Percentiles rank a stretch among this genome's conserved stretches.
Evolutionary conservation across 257 asterid genomes (phyloP).

Genomic region (Linaria vulgaris): DNA sequence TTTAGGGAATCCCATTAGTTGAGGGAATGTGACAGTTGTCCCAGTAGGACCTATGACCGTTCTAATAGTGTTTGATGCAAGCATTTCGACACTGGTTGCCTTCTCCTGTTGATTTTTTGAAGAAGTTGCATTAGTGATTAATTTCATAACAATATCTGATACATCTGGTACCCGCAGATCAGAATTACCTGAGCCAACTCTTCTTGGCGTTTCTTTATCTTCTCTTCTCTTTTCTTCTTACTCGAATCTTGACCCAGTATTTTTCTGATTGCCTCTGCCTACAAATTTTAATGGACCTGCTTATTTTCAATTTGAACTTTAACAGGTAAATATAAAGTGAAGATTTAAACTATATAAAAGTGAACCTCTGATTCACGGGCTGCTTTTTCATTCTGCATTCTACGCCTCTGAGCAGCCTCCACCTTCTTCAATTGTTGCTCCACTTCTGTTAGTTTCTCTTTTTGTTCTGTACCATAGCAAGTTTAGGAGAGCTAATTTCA

Average conservation of each 20-base stretch:
- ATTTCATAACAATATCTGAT: not conserved
- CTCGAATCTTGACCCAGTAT: conserved; percentile 97
- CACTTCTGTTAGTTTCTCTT: conserved; percentile 77
- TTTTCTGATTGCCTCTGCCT: conserved; percentile 89
- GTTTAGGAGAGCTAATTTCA: conserved; percentile 18
- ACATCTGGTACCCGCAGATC: not conserved
- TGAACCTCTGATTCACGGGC: conserved; percentile 61
- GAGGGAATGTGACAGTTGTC: conserved; percentile 76
- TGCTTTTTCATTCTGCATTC: conserved; percentile 70
- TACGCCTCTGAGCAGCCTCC: conserved; percentile 94
- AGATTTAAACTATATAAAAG: conserved; percentile 1
- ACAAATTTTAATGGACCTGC: conserved; percentile 18
- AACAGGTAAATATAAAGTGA: conserved; percentile 3
- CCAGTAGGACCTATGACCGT: conserved; percentile 82
- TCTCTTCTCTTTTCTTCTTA: conserved; percentile 93
- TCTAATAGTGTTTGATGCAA: conserved; percentile 66
- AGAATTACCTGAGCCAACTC: conserved; percentile 82
- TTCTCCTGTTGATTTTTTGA: conserved; percentile 52
- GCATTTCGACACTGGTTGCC: conserved; percentile 63
- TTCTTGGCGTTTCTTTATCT: conserved; percentile 84
- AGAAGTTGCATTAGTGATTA: not conserved
- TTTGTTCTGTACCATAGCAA: conserved; percentile 57
- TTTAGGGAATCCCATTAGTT: conserved; percentile 78
- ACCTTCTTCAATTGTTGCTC: conserved; percentile 92
- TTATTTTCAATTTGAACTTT: conserved; percentile 19